phyloP scores from a whole-genome alignment of 495 filamentous ascomycete species.

The Neurospora sp. region DNA sequence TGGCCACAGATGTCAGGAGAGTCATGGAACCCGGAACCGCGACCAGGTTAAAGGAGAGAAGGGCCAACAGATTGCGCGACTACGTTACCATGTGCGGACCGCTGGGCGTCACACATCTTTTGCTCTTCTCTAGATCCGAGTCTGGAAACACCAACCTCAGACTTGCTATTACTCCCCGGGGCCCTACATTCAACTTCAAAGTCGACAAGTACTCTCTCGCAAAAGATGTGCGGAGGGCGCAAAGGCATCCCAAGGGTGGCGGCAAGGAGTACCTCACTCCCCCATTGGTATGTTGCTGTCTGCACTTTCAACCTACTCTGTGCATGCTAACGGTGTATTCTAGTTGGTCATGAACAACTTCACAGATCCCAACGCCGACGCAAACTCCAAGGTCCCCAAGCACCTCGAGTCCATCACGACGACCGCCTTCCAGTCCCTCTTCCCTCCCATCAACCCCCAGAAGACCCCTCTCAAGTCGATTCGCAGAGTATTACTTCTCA shows the following conservation, averaged over 20 bases:
- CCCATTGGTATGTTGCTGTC: conserved; percentile 49
- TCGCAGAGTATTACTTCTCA: conserved; percentile 78
- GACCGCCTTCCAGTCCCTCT: conserved; percentile 90
- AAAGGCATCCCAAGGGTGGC: conserved; percentile 70
- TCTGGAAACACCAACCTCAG: conserved; percentile 90
- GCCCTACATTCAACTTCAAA: conserved; percentile 86
- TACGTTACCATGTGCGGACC: conserved; percentile 95
- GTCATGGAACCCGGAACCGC: conserved; percentile 98
- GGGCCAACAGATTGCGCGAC: conserved; percentile 81
- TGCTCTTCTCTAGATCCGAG: conserved; percentile 85
- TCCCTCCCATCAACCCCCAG: conserved; percentile 92
- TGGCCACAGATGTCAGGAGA: conserved; percentile 80
- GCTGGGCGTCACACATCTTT: conserved; percentile 83
- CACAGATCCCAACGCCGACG: conserved; percentile 54
- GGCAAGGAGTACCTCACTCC: conserved; percentile 75
- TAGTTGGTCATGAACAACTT: conserved; percentile 99
- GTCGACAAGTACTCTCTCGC: conserved; percentile 95
- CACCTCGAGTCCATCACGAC: conserved; percentile 91
- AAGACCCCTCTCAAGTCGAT: conserved; percentile 80
- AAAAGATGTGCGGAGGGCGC: conserved; percentile 73
- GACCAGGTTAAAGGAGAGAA: conserved; percentile 75
- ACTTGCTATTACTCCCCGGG: conserved; percentile 77
- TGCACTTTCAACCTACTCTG: background rate
- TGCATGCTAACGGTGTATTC: conserved; percentile 9
- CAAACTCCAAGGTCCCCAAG: conserved; percentile 55